phyloP scores from a whole-genome alignment of 192 early-diverging fungal species.

The Backusella morwellensis region DNA sequence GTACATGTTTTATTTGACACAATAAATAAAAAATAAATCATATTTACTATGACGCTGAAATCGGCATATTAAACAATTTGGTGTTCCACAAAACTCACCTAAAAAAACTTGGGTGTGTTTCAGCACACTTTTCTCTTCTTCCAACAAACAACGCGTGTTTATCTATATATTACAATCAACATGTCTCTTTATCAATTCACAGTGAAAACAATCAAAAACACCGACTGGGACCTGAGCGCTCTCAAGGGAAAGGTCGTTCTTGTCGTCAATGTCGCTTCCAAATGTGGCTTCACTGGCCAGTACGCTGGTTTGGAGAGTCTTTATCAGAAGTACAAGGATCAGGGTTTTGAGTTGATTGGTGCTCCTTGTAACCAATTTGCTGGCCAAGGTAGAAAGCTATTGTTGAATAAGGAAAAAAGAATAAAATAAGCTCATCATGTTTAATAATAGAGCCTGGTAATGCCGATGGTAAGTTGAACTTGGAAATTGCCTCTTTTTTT shows the following conservation, averaged over 20 bases:
- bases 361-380: constrained; percentile 92
- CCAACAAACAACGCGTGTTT: not conserved
- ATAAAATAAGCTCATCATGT: not conserved
- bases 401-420: not conserved
- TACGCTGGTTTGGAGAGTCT: constrained; percentile 70
- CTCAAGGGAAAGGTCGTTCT: constrained; percentile 45
- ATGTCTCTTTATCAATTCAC: constrained; percentile 27
- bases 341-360: constrained; percentile 84
- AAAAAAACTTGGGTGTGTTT: too few relatives aligned
- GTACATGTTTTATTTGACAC: too few relatives aligned
- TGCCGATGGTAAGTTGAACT: constrained; percentile 39
- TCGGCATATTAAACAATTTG: too few relatives aligned
- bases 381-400: constrained; percentile 44
- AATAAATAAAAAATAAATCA: too few relatives aligned
- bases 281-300: constrained; percentile 87
- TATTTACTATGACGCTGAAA: too few relatives aligned
- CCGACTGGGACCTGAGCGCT: constrained; percentile 25
- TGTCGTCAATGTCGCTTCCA: constrained; percentile 88
- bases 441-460: constrained; percentile 42
- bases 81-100: too few relatives aligned
- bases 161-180: not conserved
- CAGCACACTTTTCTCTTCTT: not conserved
- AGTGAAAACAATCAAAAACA: constrained; percentile 21
- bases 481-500: constrained; percentile 10
- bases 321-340: constrained; percentile 61